A percentile compares a stretch with the other conserved stretches of the same genome.
These are phyloP conservation scores for Aspergillus bridgeri DNA, from an alignment of 495 filamentous ascomycete species.

Conservation along the genomic window DNA sequence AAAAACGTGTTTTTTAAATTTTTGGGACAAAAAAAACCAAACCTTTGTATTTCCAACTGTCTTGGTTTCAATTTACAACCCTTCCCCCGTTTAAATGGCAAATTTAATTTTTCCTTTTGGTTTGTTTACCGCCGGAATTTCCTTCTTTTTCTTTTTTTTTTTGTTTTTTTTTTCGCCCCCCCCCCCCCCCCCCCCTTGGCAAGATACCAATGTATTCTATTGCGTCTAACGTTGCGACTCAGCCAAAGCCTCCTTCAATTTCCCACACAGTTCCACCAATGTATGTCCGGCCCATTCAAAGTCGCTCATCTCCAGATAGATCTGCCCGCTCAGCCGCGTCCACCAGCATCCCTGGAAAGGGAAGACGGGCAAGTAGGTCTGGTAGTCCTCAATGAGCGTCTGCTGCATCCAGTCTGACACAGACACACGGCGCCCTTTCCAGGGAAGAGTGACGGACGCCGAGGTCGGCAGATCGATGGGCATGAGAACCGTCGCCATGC, in stretches of 20 bases:
- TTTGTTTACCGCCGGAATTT: no score
- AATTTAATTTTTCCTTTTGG: no score
- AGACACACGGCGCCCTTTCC: not conserved
- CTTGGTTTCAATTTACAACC: no score
- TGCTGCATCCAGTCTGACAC: constrained; percentile 55
- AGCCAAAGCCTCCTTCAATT: constrained; percentile 11
- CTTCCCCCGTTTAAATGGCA: no score
- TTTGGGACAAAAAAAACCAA: no score
- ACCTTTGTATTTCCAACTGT: no score
- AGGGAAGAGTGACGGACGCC: not conserved
- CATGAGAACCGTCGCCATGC: constrained; percentile 62
- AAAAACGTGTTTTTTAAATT: no score
- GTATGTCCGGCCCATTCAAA: constrained; percentile 62
- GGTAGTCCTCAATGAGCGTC: constrained; percentile 51
- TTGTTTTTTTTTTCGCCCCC: no score
- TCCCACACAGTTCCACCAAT: constrained; percentile 55
- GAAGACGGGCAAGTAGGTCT: constrained; percentile 61
- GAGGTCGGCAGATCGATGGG: constrained; percentile 42
- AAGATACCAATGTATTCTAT: no score
- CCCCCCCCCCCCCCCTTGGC: no score
- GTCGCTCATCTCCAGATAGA: constrained; percentile 69
- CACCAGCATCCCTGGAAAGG: constrained; percentile 55
- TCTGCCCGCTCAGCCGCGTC: constrained; percentile 67
- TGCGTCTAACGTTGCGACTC: not conserved
- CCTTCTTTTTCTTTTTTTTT: no score